Conservation (phyloP, 2,329 filamentous ascomycete species). For the Calonectria multiphialidica region DNA sequence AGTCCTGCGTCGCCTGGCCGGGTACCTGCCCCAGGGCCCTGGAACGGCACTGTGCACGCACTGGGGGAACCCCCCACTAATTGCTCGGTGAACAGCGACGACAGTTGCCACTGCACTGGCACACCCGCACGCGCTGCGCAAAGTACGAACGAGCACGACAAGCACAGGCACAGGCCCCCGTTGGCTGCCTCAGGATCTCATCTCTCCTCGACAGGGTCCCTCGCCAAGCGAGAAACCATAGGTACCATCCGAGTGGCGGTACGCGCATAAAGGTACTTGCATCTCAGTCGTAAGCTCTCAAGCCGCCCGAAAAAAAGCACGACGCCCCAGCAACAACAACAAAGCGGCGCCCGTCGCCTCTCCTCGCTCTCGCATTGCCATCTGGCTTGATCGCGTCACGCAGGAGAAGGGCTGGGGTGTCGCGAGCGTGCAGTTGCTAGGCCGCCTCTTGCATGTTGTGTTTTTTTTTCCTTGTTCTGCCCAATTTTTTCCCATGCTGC, state of each 20-base stretch:
- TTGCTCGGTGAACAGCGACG: conserved; percentile 37
- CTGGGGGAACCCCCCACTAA: conserved; percentile 34
- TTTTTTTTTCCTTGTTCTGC: background rate
- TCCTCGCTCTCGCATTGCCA: conserved; percentile 8
- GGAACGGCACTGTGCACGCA: conserved; percentile 28
- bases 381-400: conserved; percentile 9
- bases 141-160: conserved; percentile 21
- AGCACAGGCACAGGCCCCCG: conserved; percentile 24
- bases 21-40: conserved; percentile 9
- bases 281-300: conserved; percentile 9
- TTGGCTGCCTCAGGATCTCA: conserved; percentile 45
- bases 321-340: conserved; percentile 19
- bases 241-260: conserved; percentile 29
- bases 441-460: background rate
- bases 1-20: background rate
- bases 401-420: background rate
- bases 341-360: background rate
- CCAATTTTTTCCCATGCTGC: conserved; percentile 19
- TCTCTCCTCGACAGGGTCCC: conserved; percentile 32
- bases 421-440: background rate
- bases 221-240: conserved; percentile 17
- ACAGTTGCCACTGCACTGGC: conserved; percentile 37
- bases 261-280: conserved; percentile 37
- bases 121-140: conserved; percentile 23
- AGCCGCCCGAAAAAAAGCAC: background rate